Percentiles rank a stretch among this genome's conserved stretches.
These are phyloP conservation scores for Hyphopichia wangnamkhiaoensis DNA, from an alignment of 1,139 yeast genomes.

Conservation along the genomic window DNA sequence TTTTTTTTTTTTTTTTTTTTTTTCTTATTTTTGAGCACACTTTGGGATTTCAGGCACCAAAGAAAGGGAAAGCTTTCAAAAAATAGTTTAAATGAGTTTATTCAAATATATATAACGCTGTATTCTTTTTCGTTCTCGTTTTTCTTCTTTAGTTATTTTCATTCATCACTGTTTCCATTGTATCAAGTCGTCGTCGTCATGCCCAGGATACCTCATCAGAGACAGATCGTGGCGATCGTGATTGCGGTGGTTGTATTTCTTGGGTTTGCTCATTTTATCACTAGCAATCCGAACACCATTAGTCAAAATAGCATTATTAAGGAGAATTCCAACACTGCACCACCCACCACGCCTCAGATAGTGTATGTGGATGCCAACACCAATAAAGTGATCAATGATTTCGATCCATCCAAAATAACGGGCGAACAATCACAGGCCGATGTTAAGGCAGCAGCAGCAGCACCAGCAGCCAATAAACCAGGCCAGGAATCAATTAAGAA, in stretches of 20 bases:
- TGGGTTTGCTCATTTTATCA: neutral
- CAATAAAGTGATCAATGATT: constrained; percentile 19
- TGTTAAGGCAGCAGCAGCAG: neutral
- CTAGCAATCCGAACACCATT: neutral
- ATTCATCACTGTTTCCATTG: too few relatives aligned
- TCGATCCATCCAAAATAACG: constrained; percentile 7
- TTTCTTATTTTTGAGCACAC: too few relatives aligned
- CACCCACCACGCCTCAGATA: constrained; percentile 13
- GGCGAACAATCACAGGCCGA: neutral
- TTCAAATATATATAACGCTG: too few relatives aligned
- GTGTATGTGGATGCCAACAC: constrained; percentile 28
- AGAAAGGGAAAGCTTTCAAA: too few relatives aligned
- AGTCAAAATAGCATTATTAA: too few relatives aligned
- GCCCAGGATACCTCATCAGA: constrained; percentile 2
- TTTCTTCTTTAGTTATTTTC: neutral
- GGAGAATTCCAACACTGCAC: too few relatives aligned
- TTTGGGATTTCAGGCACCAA: too few relatives aligned
- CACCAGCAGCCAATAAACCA: constrained; percentile 4
- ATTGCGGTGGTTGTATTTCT: constrained; percentile 1
- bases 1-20: too few relatives aligned
- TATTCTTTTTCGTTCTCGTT: neutral
- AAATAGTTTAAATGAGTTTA: too few relatives aligned
- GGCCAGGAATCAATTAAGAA: constrained; percentile 10
- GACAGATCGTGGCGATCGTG: neutral
- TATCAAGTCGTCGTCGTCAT: neutral